Conservation (phyloP, 306 rosid species). For the Elaeagnus macrophylla region DNA sequence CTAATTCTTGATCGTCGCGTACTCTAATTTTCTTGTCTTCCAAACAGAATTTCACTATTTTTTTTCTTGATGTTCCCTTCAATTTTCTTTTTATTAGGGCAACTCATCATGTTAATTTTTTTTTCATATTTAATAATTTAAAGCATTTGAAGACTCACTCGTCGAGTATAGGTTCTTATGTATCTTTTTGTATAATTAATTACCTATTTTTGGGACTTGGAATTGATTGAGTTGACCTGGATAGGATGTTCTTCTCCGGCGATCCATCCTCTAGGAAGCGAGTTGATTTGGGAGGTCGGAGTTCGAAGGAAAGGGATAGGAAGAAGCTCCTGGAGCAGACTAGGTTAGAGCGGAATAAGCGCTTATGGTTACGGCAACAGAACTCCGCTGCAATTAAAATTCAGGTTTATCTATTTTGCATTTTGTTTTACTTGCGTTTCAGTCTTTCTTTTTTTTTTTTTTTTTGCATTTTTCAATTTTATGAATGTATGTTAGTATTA, state of each 20-base stretch:
- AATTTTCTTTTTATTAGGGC: neutral
- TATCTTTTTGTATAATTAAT: neutral
- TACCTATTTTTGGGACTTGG: conserved; percentile 17
- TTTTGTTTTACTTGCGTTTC: neutral
- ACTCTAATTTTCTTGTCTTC: conserved; percentile 7
- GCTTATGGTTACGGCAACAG: conserved; percentile 53
- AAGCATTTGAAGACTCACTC: neutral
- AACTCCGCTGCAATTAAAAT: conserved; percentile 66
- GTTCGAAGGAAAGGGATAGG: conserved; percentile 79
- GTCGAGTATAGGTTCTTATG: too few relatives aligned
- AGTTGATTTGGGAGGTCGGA: conserved; percentile 91
- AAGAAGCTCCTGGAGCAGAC: conserved; percentile 88
- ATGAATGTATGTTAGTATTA: neutral
- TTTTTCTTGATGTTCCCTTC: neutral
- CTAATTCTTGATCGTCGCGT: neutral
- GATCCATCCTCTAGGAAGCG: conserved; percentile 91
- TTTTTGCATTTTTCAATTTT: neutral
- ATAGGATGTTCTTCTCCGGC: conserved; percentile 75
- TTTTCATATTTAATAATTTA: neutral
- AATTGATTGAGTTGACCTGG: conserved; percentile 16
- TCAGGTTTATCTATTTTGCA: conserved; percentile 41
- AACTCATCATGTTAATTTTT: neutral
- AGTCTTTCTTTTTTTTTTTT: too few relatives aligned
- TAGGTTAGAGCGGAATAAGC: conserved; percentile 72
- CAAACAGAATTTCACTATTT: conserved; percentile 9